A percentile compares a stretch with the other conserved stretches of the same genome.
Conservation (phyloP, 495 filamentous ascomycete species). For the Neurospora sp. region DNA sequence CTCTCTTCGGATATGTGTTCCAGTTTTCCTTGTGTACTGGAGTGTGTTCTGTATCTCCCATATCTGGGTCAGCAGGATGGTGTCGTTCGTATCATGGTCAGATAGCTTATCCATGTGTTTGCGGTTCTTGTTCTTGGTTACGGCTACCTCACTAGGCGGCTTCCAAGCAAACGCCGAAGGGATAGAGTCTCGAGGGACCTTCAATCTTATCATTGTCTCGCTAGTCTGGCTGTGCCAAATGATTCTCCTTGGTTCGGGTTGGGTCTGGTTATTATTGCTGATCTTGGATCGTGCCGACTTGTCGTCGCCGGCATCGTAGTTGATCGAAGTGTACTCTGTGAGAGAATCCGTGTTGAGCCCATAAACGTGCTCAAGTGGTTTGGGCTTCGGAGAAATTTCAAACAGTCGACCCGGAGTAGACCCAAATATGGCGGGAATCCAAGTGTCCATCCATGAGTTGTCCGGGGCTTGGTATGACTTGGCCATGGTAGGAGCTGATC, state of each 20-base stretch:
- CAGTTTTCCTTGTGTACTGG: background rate
- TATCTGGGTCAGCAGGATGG: background rate
- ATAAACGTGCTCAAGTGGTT: background rate
- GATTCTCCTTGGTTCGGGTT: background rate
- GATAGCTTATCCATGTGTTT: background rate
- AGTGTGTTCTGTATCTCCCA: background rate
- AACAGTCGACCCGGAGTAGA: background rate
- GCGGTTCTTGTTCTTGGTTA: background rate
- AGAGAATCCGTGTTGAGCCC: background rate
- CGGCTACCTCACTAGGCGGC: background rate
- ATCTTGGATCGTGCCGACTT: background rate
- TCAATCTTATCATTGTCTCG: background rate
- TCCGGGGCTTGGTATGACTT: background rate
- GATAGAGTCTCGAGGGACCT: background rate
- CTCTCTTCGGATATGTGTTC: background rate
- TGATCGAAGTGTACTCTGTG: background rate
- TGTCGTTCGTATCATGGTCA: background rate
- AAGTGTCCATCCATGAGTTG: background rate
- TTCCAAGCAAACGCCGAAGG: background rate
- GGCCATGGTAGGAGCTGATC: background rate
- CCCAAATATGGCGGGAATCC: background rate
- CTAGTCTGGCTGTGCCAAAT: background rate
- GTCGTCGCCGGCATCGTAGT: background rate
- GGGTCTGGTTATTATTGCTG: background rate
- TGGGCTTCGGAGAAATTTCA: background rate